Base-by-base conservation (phyloP, 164 flowering plant genomes). In the Cinnamomum chago region DNA sequence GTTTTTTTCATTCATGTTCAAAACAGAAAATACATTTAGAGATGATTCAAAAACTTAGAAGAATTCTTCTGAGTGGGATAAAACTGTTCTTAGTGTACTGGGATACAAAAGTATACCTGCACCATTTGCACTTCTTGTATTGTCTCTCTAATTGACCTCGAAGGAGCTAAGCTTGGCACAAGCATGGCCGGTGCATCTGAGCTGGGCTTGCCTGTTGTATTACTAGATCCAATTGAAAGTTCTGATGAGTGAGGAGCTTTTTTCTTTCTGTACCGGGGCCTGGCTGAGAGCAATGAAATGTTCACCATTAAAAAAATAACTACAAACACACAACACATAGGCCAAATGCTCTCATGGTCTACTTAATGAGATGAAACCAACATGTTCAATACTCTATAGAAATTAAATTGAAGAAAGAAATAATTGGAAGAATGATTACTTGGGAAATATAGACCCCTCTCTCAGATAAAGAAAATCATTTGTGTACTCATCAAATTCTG, bases 401-500 rank as follows among this genome's bases (percentile, higher is more conserved):
- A 30, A 40, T 9, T 55, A 55, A 55, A 3, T 55, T 22, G 64
- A 75, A 70, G 28, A 50, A 67, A 70, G 50, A 76, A 71, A 69
- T 25, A n/a, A 67, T 70, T 65, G 51, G 47, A 30, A 69, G 68
- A 76, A 73, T 40, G 68, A 81, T 87, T 90, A 95, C 98, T 85
- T 95, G 76, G 98, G 98, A 65, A 95, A 79, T 62, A 89, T 76
- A 27, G 95, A 87, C 27, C 98, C 98, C 74, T 95, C 98, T 35
- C 95, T 87, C 62, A 95, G 90, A 81, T 92, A 92, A 50, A 95
- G 95, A 89, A 88, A 90, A 76, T 95, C 98, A 80, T 95, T 95
- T 18, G 98, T 92, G 84, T 91, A 92, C 87, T 95, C 97, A 60
- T 95, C 98, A 73, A 95, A 95, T 79, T 91, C 97, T 3, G 94